Percentiles rank a stretch among this genome's conserved stretches.
phyloP scores from a whole-genome alignment of 805 yeast genomes.

The Barnettozyma wickerhamii region DNA sequence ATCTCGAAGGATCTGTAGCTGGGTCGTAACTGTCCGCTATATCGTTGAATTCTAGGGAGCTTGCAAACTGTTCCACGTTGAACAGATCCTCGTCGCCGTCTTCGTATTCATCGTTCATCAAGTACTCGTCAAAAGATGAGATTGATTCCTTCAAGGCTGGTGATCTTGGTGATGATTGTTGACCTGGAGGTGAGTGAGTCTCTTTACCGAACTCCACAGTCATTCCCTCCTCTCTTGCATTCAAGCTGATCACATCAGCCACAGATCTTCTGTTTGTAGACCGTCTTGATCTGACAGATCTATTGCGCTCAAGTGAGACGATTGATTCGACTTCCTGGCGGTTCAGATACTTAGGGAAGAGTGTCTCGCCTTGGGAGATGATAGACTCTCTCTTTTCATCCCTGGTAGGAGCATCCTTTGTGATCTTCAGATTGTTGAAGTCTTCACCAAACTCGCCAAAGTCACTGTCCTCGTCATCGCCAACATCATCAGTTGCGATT shows the following conservation, averaged over 20 bases:
- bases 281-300: conserved; percentile 54
- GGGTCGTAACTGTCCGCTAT: conserved; percentile 8
- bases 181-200: conserved; percentile 26
- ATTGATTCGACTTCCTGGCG: conserved; percentile 71
- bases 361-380: conserved; percentile 44
- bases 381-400: conserved; percentile 11
- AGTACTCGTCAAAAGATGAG: conserved; percentile 5
- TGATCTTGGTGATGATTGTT: conserved; percentile 32
- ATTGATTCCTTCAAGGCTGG: conserved; percentile 29
- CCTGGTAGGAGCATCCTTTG: not conserved
- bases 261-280: conserved; percentile 23
- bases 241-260: conserved; percentile 30
- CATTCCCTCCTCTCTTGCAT: conserved; percentile 46
- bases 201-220: conserved; percentile 31
- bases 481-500: not conserved
- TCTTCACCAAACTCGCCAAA: conserved; percentile 24
- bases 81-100: conserved; percentile 22
- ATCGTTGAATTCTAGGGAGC: conserved; percentile 17
- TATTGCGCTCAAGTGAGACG: conserved; percentile 60
- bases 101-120: conserved; percentile 4
- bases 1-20: not conserved
- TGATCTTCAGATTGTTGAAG: conserved; percentile 17
- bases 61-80: conserved; percentile 25
- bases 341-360: conserved; percentile 68
- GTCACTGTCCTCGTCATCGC: not conserved